Evolutionary conservation across 768 basidiomycete species (phyloP).

Genomic region (Russula brevipes): DNA sequence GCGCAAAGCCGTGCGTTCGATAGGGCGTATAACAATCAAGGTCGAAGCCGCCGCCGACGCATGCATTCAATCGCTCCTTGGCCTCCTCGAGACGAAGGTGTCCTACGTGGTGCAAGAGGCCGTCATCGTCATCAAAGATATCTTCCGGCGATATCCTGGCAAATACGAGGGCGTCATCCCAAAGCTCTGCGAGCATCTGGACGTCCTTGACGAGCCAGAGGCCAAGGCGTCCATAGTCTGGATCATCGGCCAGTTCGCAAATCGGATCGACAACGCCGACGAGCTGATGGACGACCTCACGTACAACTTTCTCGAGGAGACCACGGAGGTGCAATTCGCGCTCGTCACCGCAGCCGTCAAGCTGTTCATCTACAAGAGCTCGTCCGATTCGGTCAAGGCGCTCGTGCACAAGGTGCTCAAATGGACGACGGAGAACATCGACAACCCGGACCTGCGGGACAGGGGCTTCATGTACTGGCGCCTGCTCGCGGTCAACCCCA

Average conservation of each 20-base stretch:
- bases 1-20: constrained; percentile 93
- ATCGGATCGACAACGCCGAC: constrained; percentile 93
- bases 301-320: constrained; percentile 3
- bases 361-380: constrained; percentile 85
- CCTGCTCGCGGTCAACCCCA: constrained; percentile 87
- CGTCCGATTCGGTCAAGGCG: constrained; percentile 78
- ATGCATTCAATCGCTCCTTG: constrained; percentile 82
- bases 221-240: constrained; percentile 97
- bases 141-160: constrained; percentile 95
- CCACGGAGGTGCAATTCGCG: constrained; percentile 82
- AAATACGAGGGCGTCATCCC: constrained; percentile 96
- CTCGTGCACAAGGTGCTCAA: constrained; percentile 94
- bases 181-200: constrained; percentile 86
- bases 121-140: constrained; percentile 95
- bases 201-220: constrained; percentile 90
- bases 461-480: constrained; percentile 99
- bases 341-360: constrained; percentile 93
- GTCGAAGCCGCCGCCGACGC: constrained; percentile 82
- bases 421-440: constrained; percentile 95
- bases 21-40: constrained; percentile 97
- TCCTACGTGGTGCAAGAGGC: constrained; percentile 87
- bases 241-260: constrained; percentile 95
- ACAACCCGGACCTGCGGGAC: constrained; percentile 96
- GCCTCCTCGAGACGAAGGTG: constrained; percentile 88
- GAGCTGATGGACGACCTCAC: constrained; percentile 80